Conservation (phyloP, 192 early-diverging fungal species). For the Coemansia sp. region DNA sequence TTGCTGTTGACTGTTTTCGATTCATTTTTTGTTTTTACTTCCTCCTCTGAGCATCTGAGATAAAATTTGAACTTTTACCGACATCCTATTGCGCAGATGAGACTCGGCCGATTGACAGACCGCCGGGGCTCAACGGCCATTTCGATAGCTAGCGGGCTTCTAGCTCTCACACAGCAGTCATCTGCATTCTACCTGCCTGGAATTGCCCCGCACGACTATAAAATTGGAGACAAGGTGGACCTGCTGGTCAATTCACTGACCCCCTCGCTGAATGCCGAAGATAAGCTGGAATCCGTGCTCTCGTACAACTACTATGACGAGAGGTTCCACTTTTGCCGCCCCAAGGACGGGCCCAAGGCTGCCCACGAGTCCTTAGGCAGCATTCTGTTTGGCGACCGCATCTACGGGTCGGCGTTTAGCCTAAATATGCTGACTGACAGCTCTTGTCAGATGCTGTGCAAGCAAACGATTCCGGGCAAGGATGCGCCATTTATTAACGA, state of each 20-base stretch:
- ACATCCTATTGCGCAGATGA: constrained; percentile 10
- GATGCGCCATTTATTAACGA: constrained; percentile 87
- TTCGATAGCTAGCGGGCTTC: constrained; percentile 7
- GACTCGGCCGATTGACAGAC: constrained; percentile 4
- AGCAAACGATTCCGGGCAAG: constrained; percentile 56
- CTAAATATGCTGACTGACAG: constrained; percentile 62
- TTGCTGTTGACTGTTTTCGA: not conserved
- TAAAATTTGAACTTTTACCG: constrained; percentile 5
- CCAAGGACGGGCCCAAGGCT: constrained; percentile 59
- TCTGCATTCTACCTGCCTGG: constrained; percentile 90
- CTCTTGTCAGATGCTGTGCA: constrained; percentile 68
- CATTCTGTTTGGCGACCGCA: constrained; percentile 94
- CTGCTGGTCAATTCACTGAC: constrained; percentile 86
- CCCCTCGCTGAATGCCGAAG: constrained; percentile 60
- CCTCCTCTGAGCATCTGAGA: not conserved
- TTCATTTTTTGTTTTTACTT: not conserved
- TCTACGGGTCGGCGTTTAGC: constrained; percentile 78
- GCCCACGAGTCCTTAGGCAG: constrained; percentile 82
- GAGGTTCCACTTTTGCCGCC: constrained; percentile 82
- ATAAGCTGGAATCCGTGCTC: constrained; percentile 70
- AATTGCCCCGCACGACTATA: constrained; percentile 86
- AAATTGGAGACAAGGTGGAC: constrained; percentile 61
- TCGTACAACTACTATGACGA: constrained; percentile 88
- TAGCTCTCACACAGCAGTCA: constrained; percentile 16
- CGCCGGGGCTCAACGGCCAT: constrained; percentile 21